phyloP scores from a whole-genome alignment of 345 rosid species.

The Psidium friedrichsthalianum region DNA sequence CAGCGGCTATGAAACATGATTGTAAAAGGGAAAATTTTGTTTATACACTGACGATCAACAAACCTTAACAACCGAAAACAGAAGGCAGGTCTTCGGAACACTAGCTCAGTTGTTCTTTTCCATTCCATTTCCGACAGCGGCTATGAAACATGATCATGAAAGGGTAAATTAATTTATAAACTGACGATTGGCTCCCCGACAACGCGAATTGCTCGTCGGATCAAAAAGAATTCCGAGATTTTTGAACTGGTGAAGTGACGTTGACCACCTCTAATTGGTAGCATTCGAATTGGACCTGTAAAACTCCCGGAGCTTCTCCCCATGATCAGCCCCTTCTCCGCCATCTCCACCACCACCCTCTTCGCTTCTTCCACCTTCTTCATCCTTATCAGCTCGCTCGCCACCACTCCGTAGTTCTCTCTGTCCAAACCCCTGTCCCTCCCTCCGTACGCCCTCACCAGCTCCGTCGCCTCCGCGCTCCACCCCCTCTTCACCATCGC shows the following conservation, averaged over 20 bases:
- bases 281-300: not conserved
- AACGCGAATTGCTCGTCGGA: not conserved
- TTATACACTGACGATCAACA: too few species aligned
- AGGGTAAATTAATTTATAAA: too few species aligned
- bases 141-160: too few species aligned
- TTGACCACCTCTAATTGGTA: too few species aligned
- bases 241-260: too few species aligned
- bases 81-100: not conserved
- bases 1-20: too few species aligned
- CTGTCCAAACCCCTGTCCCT: slow-evolving; percentile 35
- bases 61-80: not conserved
- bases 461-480: slow-evolving; percentile 34
- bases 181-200: too few species aligned
- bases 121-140: too few species aligned
- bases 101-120: too few species aligned
- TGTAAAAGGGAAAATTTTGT: too few species aligned
- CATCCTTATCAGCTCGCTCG: slow-evolving; percentile 25
- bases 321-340: slow-evolving; percentile 25
- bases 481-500: slow-evolving; percentile 28
- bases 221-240: not conserved
- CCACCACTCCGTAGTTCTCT: slow-evolving; percentile 46
- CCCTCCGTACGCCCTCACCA: slow-evolving; percentile 36
- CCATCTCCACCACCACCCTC: slow-evolving; percentile 44
- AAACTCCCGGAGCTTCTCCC: slow-evolving; percentile 13
- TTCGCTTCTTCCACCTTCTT: slow-evolving; percentile 30